Evolutionary conservation across 2,329 filamentous ascomycete species (phyloP), one percentile per base, ranked within the genome.

Genomic region (Cryoendolithus antarcticus): DNA sequence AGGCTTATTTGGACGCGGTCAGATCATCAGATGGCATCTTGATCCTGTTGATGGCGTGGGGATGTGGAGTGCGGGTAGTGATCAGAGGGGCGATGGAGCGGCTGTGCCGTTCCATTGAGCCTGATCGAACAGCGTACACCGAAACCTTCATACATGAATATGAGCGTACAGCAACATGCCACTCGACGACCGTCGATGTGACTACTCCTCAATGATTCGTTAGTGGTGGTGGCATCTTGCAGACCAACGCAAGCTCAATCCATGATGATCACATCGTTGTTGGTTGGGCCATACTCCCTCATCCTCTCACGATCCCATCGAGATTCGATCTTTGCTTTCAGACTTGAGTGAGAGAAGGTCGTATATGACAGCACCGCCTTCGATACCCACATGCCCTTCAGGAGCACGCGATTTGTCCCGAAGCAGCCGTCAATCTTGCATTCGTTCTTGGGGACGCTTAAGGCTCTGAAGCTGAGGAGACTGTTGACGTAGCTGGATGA

Each of bases 51-150:
- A 91, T 32, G 75, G 76, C 3, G 69, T 72, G 24, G 68, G 75
- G 5, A 71, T 96, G 2, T 96, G 84, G 75, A 93, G 83, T 40
- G 89, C 78, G 0, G 89, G 86, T 1, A 95, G 88, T 58, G 89
- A 98, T 66, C 71, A 75, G 51, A 74, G 91, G 43, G 89, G 83
- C 0, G 89, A 98, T 61, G 89, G 91, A 6, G 69, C 70, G 51
- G 75, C 77, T n/a, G 63, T 77, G 45, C 75, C 75, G 9, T 32
- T 40, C 21, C 33, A 36, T 30, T 40, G 10, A 32, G 29, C n/a
- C 19, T 4, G 28, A 19, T 34, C 5, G 15, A 19, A 19, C 15
- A 19, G 5, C 15, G 5, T 19, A 19, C 3, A 3, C 5, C 15
- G 15, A 19, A 19, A 19, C 15, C 15, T 19, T 19, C 15, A 19